phyloP scores from a whole-genome alignment of 345 rosid genomes.

The Boechera stricta region DNA sequence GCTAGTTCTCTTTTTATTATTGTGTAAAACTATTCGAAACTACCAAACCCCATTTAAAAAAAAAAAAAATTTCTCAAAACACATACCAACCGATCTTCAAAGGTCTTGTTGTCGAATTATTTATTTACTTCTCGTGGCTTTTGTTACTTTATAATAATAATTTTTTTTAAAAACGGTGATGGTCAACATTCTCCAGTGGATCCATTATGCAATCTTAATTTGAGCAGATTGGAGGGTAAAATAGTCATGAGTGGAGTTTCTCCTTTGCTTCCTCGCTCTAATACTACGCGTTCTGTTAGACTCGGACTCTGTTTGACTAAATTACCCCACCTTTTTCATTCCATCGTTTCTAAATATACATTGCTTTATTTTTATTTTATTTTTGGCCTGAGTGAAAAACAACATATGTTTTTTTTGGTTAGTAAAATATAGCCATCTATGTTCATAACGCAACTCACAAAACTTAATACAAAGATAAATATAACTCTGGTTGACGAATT shows the following conservation, averaged over 20 bases:
- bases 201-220: neutral
- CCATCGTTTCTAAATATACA: neutral
- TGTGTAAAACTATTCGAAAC: neutral
- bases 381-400: no score
- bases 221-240: conserved; percentile 16
- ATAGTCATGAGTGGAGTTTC: conserved; percentile 15
- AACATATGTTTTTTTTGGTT: no score
- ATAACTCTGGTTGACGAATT: neutral
- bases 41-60: neutral
- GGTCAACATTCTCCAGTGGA: conserved; percentile 30
- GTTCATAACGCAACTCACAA: neutral
- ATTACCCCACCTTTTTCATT: conserved; percentile 23
- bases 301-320: conserved; percentile 34
- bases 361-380: neutral
- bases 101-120: conserved; percentile 1
- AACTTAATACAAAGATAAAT: neutral
- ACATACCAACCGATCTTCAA: conserved; percentile 44
- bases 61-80: neutral
- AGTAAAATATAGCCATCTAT: conserved; percentile 10
- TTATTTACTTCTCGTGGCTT: conserved; percentile 33
- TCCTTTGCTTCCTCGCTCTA: conserved; percentile 14
- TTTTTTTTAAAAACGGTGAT: neutral
- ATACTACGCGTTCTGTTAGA: conserved; percentile 27
- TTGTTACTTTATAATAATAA: neutral
- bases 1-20: neutral